Percentiles rank a stretch among this genome's conserved stretches.
Conservation (phyloP, 768 basidiomycete genomes). For the Pleurotus sapidus region DNA sequence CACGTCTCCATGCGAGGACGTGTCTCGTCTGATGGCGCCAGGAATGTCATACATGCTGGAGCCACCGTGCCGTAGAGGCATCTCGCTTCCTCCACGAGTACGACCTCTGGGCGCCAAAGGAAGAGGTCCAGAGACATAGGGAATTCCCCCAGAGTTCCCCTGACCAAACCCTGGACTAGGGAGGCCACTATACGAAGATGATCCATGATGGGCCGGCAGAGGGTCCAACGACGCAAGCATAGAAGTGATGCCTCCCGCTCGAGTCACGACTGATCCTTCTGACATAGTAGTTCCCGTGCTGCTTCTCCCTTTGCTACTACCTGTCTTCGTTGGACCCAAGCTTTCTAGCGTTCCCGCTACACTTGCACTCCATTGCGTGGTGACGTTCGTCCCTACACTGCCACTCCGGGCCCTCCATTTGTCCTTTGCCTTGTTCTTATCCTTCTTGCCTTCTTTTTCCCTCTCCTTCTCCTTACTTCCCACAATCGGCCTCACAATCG, state of each 20-base stretch:
- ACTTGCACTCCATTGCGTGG: neutral
- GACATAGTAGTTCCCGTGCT: neutral
- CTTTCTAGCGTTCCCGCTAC: conserved; percentile 2
- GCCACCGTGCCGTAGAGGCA: neutral
- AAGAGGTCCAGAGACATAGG: conserved; percentile 5
- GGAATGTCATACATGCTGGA: conserved; percentile 4
- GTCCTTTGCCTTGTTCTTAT: conserved; percentile 15
- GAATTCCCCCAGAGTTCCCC: neutral
- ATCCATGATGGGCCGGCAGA: conserved; percentile 8
- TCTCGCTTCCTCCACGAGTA: neutral
- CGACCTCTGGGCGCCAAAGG: conserved; percentile 2
- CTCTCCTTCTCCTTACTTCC: conserved; percentile 4
- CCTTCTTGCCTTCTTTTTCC: conserved; percentile 2
- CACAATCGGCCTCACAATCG: conserved; percentile 23
- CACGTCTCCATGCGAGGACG: conserved; percentile 1
- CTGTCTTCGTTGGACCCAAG: neutral
- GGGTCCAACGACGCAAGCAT: conserved; percentile 27
- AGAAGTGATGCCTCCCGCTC: conserved; percentile 12
- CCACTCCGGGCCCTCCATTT: conserved; percentile 13
- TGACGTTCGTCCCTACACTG: neutral
- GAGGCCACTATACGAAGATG: neutral
- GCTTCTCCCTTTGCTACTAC: neutral
- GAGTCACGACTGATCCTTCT: neutral
- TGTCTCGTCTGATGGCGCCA: conserved; percentile 1
- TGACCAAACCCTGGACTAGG: neutral